Percentiles rank a stretch among this genome's conserved stretches.
These are phyloP conservation scores for Exophiala viscosa DNA, from an alignment of 2,329 filamentous ascomycete species.

Conservation along the genomic window DNA sequence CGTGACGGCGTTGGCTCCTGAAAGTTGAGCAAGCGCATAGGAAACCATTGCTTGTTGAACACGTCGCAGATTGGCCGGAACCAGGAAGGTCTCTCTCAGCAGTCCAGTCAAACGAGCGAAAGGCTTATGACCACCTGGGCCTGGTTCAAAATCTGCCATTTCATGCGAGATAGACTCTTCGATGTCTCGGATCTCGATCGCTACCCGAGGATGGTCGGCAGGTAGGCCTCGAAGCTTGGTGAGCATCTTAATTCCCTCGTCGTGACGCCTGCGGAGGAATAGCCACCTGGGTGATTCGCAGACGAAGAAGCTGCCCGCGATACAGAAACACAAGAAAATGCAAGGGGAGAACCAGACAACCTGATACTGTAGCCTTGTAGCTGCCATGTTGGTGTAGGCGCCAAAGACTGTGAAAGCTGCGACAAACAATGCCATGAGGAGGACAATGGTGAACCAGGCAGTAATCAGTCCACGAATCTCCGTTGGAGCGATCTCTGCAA, in stretches of 20 bases:
- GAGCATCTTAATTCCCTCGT: conserved; percentile 33
- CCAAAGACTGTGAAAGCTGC: conserved; percentile 38
- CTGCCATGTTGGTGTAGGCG: conserved; percentile 31
- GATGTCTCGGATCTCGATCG: conserved; percentile 32
- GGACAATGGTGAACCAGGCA: conserved; percentile 38
- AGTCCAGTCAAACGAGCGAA: no score
- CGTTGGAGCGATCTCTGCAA: conserved; percentile 40
- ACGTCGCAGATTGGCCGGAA: conserved; percentile 39
- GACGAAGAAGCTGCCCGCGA: conserved; percentile 32
- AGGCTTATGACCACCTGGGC: conserved; percentile 9
- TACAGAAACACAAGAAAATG: conserved; percentile 31
- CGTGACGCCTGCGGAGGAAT: conserved; percentile 28
- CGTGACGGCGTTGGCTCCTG: conserved; percentile 45
- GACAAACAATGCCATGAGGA: conserved; percentile 35
- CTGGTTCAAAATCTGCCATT: conserved; percentile 12
- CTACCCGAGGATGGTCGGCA: conserved; percentile 30
- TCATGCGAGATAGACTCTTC: conserved; percentile 26
- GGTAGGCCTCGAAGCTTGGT: conserved; percentile 33
- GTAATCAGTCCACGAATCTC: conserved; percentile 40
- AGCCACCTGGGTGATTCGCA: conserved; percentile 38
- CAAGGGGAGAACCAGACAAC: conserved; percentile 33
- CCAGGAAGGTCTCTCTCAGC: conserved; percentile 38
- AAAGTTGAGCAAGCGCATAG: conserved; percentile 43
- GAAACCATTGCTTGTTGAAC: conserved; percentile 39
- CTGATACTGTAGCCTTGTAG: conserved; percentile 34